A percentile compares a stretch with the other conserved stretches of the same genome.
Evolutionary conservation across 2,329 filamentous ascomycete species (phyloP).

Genomic region (Calonectria honghensis): DNA sequence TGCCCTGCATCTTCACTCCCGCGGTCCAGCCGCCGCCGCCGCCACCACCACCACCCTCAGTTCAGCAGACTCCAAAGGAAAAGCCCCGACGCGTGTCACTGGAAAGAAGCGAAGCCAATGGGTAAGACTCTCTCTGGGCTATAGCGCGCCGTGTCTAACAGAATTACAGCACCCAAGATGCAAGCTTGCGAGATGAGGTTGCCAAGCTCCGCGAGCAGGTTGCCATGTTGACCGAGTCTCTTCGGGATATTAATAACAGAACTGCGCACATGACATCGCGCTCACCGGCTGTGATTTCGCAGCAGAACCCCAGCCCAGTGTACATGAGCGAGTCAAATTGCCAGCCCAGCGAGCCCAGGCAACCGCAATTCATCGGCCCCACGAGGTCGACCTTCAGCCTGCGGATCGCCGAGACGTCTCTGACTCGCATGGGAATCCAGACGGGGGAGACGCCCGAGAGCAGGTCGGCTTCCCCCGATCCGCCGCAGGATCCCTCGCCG

Average conservation of each 20-base stretch:
- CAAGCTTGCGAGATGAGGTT: constrained; percentile 54
- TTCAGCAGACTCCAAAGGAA: constrained; percentile 43
- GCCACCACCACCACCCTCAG: constrained; percentile 37
- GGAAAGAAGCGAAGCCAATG: background rate
- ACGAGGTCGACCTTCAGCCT: constrained; percentile 60
- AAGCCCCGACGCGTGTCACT: constrained; percentile 46
- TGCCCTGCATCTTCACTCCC: constrained; percentile 52
- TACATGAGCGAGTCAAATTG: constrained; percentile 34
- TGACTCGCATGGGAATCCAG: constrained; percentile 61
- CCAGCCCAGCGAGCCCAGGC: constrained; percentile 50
- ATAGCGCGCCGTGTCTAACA: background rate
- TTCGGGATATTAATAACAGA: constrained; percentile 52
- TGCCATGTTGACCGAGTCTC: constrained; percentile 53
- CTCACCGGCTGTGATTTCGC: constrained; percentile 37
- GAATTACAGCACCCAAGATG: constrained; percentile 29
- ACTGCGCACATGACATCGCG: constrained; percentile 41
- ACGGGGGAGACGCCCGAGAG: constrained; percentile 54
- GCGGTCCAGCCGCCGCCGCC: background rate
- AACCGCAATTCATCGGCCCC: constrained; percentile 61
- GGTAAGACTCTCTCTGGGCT: background rate
- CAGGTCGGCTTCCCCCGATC: constrained; percentile 48
- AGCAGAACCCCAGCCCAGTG: constrained; percentile 44
- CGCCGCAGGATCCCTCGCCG: constrained; percentile 55
- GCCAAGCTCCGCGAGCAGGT: constrained; percentile 57
- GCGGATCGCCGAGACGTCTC: constrained; percentile 59